phyloP scores from a whole-genome alignment of 169 alveolate species.

The Eimeria necatrix region DNA sequence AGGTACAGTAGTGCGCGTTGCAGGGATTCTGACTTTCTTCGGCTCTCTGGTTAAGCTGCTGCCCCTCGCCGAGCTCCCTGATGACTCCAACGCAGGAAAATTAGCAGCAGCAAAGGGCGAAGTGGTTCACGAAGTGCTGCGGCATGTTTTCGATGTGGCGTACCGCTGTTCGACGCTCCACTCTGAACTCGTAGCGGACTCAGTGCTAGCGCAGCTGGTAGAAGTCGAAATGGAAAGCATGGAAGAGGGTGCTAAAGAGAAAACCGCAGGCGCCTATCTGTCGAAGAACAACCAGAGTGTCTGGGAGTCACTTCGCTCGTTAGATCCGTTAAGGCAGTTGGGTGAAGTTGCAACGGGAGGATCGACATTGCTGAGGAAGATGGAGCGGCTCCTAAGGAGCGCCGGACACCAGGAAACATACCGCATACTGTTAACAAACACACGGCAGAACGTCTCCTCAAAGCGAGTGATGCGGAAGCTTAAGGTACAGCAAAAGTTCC shows the following conservation, averaged over 20 bases:
- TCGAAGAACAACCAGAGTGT: slow-evolving; percentile 9
- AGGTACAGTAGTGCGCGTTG: slow-evolving; percentile 63
- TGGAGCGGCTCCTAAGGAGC: slow-evolving; percentile 48
- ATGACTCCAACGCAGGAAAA: neutral
- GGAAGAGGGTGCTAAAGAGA: neutral
- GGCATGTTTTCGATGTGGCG: slow-evolving; percentile 55
- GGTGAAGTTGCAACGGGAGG: slow-evolving; percentile 62
- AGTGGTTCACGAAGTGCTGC: slow-evolving; percentile 12
- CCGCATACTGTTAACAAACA: slow-evolving; percentile 14
- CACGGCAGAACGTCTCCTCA: slow-evolving; percentile 51
- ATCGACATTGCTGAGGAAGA: slow-evolving; percentile 34
- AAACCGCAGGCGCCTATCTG: neutral
- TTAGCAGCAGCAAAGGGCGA: neutral
- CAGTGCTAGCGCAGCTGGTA: slow-evolving; percentile 54
- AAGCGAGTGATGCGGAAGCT: slow-evolving; percentile 58
- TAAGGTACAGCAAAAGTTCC: slow-evolving; percentile 45
- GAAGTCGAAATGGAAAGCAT: neutral
- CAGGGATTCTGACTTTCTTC: slow-evolving; percentile 63
- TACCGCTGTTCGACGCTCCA: slow-evolving; percentile 77
- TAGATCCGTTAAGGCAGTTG: slow-evolving; percentile 21
- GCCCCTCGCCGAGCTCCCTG: slow-evolving; percentile 50
- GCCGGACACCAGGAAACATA: slow-evolving; percentile 23
- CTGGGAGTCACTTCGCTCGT: slow-evolving; percentile 23
- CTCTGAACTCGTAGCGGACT: slow-evolving; percentile 37
- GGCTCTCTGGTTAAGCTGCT: slow-evolving; percentile 44